These are phyloP conservation scores for Abortiporus biennis DNA, from an alignment of 1,284 basidiomycete genomes.

Conservation along the genomic window DNA sequence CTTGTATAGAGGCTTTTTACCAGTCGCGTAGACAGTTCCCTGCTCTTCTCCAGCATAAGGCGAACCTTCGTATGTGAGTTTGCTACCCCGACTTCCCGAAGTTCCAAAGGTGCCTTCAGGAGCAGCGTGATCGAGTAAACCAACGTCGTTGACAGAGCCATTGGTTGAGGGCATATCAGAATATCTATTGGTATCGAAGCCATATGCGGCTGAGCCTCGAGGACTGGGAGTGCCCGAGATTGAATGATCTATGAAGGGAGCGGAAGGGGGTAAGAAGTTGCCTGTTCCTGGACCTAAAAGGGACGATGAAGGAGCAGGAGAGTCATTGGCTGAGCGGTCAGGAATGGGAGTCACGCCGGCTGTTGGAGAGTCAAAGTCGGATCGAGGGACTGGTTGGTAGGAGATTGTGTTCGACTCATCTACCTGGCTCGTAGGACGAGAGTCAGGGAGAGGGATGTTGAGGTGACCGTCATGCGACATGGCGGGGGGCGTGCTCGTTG, in stretches of 20 bases:
- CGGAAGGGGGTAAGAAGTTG: neutral
- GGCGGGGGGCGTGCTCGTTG: no score
- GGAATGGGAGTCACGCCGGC: no score
- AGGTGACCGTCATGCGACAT: no score
- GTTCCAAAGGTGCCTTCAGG: neutral
- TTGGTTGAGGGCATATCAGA: neutral
- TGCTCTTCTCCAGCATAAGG: neutral
- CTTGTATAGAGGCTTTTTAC: conserved; percentile 14
- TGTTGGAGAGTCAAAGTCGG: no score
- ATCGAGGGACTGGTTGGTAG: no score
- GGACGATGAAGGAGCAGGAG: no score
- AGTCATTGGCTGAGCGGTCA: no score
- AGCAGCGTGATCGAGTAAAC: neutral
- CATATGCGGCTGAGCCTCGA: neutral
- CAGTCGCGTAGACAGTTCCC: neutral
- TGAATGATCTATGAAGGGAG: neutral
- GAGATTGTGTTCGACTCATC: no score
- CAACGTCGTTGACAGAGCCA: neutral
- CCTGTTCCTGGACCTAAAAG: no score
- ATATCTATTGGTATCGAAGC: neutral
- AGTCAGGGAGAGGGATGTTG: no score
- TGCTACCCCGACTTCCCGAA: neutral
- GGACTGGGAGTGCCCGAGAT: conserved; percentile 1
- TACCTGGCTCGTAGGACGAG: no score
- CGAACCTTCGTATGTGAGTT: neutral